Evolutionary conservation across 768 basidiomycete genomes (phyloP).

Genomic region (Hysterangium stoloniferum): DNA sequence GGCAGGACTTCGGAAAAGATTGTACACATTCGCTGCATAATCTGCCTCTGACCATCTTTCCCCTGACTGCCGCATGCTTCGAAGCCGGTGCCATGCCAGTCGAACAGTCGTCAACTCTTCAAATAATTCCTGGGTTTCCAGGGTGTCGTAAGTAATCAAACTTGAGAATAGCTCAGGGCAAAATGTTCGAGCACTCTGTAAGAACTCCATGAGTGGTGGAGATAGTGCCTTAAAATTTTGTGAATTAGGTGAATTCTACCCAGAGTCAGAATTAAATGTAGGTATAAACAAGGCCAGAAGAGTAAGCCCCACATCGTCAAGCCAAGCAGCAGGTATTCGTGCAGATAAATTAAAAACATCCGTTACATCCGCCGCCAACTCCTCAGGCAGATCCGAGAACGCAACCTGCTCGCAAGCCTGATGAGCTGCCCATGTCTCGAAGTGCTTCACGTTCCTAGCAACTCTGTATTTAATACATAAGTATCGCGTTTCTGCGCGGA

Average conservation of each 20-base stretch:
- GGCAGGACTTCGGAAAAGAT: slow-evolving; percentile 40
- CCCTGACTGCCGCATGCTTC: slow-evolving; percentile 34
- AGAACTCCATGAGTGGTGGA: slow-evolving; percentile 25
- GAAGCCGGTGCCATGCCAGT: slow-evolving; percentile 37
- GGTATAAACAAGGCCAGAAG: background rate
- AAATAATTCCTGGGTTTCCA: slow-evolving; percentile 21
- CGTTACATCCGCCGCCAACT: slow-evolving; percentile 29
- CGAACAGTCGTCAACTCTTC: slow-evolving; percentile 35
- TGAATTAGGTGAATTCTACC: slow-evolving; percentile 23
- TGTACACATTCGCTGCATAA: slow-evolving; percentile 50
- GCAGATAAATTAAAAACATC: slow-evolving; percentile 32
- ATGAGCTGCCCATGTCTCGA: slow-evolving; percentile 44
- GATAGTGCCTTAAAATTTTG: slow-evolving; percentile 21
- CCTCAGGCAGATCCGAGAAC: slow-evolving; percentile 35
- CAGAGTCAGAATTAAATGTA: background rate
- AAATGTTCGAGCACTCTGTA: slow-evolving; percentile 24
- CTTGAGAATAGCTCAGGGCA: slow-evolving; percentile 36
- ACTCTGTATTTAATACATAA: slow-evolving; percentile 28
- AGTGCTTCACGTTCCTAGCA: slow-evolving; percentile 38
- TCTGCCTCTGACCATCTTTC: slow-evolving; percentile 50
- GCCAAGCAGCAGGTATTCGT: slow-evolving; percentile 35
- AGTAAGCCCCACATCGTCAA: slow-evolving; percentile 28
- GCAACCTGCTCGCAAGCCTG: slow-evolving; percentile 45
- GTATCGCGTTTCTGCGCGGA: background rate
- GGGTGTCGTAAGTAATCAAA: slow-evolving; percentile 12